Evolutionary conservation across 345 rosid genomes (phyloP).

Genomic region (Rhodamnia rubescens): DNA sequence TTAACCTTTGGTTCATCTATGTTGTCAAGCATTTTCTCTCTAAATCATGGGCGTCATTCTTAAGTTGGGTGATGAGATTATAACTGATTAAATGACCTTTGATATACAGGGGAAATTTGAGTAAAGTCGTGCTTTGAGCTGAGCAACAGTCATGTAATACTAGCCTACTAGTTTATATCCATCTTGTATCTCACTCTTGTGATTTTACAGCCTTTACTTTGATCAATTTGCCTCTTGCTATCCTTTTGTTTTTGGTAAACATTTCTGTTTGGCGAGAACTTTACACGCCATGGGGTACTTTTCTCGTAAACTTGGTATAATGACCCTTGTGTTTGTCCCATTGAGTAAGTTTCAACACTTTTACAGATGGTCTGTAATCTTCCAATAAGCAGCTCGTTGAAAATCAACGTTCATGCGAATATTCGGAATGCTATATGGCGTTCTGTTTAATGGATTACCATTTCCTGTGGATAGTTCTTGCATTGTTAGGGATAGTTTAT

Average conservation of each 20-base stretch:
- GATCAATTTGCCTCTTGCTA: background rate
- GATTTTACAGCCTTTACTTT: background rate
- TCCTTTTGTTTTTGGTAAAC: background rate
- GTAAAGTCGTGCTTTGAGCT: background rate
- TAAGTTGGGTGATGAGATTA: background rate
- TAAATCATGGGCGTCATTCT: background rate
- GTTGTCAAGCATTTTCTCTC: background rate
- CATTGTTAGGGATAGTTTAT: background rate
- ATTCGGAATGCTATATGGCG: background rate
- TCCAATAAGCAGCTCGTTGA: background rate
- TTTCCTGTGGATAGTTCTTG: background rate
- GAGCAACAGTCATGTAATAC: background rate
- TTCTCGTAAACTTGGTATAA: background rate
- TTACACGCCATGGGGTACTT: background rate
- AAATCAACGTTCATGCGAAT: background rate
- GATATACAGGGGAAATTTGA: background rate
- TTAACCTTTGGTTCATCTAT: background rate
- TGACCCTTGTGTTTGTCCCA: background rate
- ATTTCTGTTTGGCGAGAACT: background rate
- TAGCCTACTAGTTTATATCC: background rate
- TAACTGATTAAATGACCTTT: background rate
- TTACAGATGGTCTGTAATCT: background rate
- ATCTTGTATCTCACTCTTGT: background rate
- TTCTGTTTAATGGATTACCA: background rate
- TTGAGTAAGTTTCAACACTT: background rate